These are phyloP conservation scores for Piromyces finnis DNA, from an alignment of 192 early-diverging fungal genomes.

Conservation along the genomic window DNA sequence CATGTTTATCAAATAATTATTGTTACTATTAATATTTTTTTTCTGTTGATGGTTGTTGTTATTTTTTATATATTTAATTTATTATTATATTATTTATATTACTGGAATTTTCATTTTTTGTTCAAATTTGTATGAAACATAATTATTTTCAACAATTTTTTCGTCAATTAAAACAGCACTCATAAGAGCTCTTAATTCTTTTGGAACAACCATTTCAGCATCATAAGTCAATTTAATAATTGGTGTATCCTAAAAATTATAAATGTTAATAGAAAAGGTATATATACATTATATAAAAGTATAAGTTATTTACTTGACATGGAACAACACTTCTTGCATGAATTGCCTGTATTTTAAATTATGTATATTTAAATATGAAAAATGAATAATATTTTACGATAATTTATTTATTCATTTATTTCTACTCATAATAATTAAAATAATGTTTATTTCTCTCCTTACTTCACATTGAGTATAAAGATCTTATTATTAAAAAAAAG, in stretches of 20 bases:
- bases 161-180: constrained; percentile 59
- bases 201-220: constrained; percentile 60
- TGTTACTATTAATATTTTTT: no score
- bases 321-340: constrained; percentile 83
- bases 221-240: constrained; percentile 71
- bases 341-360: constrained; percentile 25
- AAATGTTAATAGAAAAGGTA: no score
- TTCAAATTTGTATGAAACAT: constrained; percentile 54
- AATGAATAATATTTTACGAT: no score
- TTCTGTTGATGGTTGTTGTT: no score
- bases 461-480: not conserved
- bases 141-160: constrained; percentile 16
- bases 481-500: not conserved
- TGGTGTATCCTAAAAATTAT: constrained; percentile 18
- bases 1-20: no score
- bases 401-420: no score
- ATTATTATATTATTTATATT: no score
- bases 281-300: no score
- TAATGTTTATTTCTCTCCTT: not conserved
- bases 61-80: no score
- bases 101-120: constrained; percentile 74
- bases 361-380: no score
- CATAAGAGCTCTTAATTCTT: constrained; percentile 79
- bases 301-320: constrained; percentile 36
- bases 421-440: not conserved